Evolutionary conservation across 768 basidiomycete species (phyloP).

Genomic region (Holtermanniella nyarrowii): DNA sequence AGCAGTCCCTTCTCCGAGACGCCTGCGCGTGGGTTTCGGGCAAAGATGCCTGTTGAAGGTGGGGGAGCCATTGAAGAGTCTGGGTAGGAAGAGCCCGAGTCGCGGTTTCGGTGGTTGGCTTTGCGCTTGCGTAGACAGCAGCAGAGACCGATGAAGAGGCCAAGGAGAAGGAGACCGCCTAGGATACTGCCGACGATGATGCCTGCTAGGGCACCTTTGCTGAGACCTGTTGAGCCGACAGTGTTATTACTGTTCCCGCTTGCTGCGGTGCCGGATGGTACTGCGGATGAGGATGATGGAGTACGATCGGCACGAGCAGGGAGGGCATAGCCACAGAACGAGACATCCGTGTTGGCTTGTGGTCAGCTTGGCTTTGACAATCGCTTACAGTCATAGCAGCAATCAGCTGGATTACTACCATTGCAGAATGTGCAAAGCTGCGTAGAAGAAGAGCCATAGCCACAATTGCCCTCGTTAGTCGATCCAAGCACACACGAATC

Average conservation of each 20-base stretch:
- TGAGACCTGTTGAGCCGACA: constrained; percentile 7
- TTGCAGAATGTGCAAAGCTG: constrained; percentile 31
- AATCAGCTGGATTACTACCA: constrained; percentile 23
- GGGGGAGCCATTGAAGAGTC: background rate
- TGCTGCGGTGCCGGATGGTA: background rate
- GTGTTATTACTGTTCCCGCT: background rate
- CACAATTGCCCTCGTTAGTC: constrained; percentile 34
- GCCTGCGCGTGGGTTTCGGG: constrained; percentile 1
- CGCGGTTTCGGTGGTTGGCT: constrained; percentile 5
- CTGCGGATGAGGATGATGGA: background rate
- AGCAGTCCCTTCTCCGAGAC: constrained; percentile 29
- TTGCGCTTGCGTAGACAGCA: constrained; percentile 12
- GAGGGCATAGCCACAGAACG: constrained; percentile 29
- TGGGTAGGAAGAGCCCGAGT: constrained; percentile 18
- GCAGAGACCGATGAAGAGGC: constrained; percentile 16
- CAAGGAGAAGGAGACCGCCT: constrained; percentile 29
- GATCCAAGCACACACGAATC: constrained; percentile 27
- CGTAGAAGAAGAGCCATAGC: constrained; percentile 17
- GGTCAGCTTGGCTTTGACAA: background rate
- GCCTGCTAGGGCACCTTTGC: constrained; percentile 30
- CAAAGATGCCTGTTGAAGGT: constrained; percentile 12
- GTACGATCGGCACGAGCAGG: constrained; percentile 6
- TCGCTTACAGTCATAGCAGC: constrained; percentile 28
- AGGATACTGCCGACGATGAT: constrained; percentile 32
- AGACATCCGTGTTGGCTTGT: constrained; percentile 28